Evolutionary conservation across 495 filamentous ascomycete species (phyloP), one percentile per base, ranked within the genome.

Genomic region (Apiosordaria backusii): DNA sequence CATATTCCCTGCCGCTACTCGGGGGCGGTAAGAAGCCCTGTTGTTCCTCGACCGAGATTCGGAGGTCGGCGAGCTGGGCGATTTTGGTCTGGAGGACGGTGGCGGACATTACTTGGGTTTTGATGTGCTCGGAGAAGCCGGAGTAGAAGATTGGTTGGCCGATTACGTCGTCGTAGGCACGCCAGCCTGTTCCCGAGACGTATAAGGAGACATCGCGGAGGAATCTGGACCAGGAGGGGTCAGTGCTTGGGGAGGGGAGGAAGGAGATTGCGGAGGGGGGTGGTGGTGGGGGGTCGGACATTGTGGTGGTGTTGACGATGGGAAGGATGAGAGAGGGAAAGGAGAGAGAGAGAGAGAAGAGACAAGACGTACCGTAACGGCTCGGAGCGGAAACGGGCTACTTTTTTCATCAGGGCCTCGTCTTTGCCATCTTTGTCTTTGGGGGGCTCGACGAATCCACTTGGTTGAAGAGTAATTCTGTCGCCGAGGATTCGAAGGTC

Each of bases 101-200:
- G 59, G 89, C 91, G n/a, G 80, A 83, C 72, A 97, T 75, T 21
- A 98, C 90, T 40, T 80, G 78, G 18, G 78, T 76, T 78, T 90
- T 96, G 87, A 99, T 97, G 54, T 90, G 86, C 66, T 97, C 95
- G 45, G 87, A 87, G 78, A 96, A 99, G 19, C 95, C 95, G 5
- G 88, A 79, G 75, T 97, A 98, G 82, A 93, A 98, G 45, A 97
- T 89, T 0, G 92, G 91, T 76, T 97, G 94, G 15, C 95, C 95
- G 68, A 97, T 87, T 67, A 92, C 83, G 62, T 90, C 81, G 75
- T 97, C 92, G 81, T 99, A 99, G 66, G 89, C 90, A 62, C 95
- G 88, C 95, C 95, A 99, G 63, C 92, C 93, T 3, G 89, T 89
- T 61, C 95, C 95, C 4, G 89, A 92, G 68, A 97, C 89, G 76